These are phyloP conservation scores for Seiridium cupressi DNA, from an alignment of 2,329 filamentous ascomycete species.

Conservation along the genomic window DNA sequence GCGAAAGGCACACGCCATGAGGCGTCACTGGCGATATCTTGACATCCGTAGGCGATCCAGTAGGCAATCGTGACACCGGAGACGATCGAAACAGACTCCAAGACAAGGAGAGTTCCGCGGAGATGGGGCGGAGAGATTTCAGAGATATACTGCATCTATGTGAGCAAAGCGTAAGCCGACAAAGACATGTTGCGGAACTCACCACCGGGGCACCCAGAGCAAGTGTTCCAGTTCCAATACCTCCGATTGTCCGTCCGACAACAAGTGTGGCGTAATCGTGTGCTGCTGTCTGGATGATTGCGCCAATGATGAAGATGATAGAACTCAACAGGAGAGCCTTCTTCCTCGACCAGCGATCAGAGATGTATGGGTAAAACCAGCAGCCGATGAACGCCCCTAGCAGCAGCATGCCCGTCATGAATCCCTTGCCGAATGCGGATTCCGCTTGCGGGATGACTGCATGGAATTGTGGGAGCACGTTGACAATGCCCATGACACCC, in stretches of 20 bases:
- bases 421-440: conserved; percentile 32
- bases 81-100: conserved; percentile 50
- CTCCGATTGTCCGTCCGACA: conserved; percentile 25
- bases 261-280: conserved; percentile 24
- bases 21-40: conserved; percentile 36
- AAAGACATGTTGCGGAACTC: background rate
- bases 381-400: conserved; percentile 37
- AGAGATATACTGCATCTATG: conserved; percentile 24
- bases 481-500: conserved; percentile 37
- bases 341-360: conserved; percentile 41
- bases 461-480: conserved; percentile 43
- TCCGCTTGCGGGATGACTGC: conserved; percentile 31
- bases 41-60: conserved; percentile 53
- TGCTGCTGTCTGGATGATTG: conserved; percentile 34
- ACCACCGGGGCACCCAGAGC: conserved; percentile 18
- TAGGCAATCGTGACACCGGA: conserved; percentile 51
- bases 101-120: conserved; percentile 40
- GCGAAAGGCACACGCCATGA: conserved; percentile 45
- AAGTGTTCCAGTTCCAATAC: conserved; percentile 27
- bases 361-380: conserved; percentile 31
- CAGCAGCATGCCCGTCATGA: conserved; percentile 42
- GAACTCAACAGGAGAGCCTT: conserved; percentile 37
- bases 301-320: conserved; percentile 39
- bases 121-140: conserved; percentile 35
- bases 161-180: background rate